These are phyloP conservation scores for Diaporthe australafricana DNA, from an alignment of 2,329 filamentous ascomycete genomes.

Conservation along the genomic window DNA sequence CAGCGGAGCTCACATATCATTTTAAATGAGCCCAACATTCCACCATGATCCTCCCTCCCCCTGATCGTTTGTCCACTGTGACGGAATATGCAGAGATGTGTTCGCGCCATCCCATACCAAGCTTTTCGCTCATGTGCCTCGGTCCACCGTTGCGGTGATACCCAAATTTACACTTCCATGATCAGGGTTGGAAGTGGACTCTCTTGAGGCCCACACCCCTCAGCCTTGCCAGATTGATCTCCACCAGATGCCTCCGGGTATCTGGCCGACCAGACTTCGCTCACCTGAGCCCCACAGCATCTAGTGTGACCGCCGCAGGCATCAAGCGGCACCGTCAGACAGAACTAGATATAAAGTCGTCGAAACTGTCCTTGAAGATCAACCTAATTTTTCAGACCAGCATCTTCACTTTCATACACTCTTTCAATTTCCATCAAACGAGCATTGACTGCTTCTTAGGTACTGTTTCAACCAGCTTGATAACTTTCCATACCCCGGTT, in stretches of 20 bases:
- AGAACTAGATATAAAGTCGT: neutral
- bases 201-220: neutral
- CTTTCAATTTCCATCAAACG: neutral
- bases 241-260: conserved; percentile 15
- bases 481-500: neutral
- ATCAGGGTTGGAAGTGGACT: conserved; percentile 13
- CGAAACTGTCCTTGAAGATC: neutral
- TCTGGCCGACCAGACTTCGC: conserved; percentile 14
- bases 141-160: neutral
- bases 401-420: neutral
- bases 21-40: conserved; percentile 21
- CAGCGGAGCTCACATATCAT: conserved; percentile 24
- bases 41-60: neutral
- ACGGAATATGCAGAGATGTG: conserved; percentile 7
- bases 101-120: neutral
- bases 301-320: neutral
- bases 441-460: conserved; percentile 20
- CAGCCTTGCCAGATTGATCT: conserved; percentile 24
- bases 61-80: neutral
- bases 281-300: conserved; percentile 1
- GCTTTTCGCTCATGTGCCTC: conserved; percentile 5
- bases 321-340: neutral
- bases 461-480: conserved; percentile 10
- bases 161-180: conserved; percentile 1
- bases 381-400: neutral